phyloP scores from a whole-genome alignment of 192 early-diverging fungal genomes.

The Lobosporangium transversale region DNA sequence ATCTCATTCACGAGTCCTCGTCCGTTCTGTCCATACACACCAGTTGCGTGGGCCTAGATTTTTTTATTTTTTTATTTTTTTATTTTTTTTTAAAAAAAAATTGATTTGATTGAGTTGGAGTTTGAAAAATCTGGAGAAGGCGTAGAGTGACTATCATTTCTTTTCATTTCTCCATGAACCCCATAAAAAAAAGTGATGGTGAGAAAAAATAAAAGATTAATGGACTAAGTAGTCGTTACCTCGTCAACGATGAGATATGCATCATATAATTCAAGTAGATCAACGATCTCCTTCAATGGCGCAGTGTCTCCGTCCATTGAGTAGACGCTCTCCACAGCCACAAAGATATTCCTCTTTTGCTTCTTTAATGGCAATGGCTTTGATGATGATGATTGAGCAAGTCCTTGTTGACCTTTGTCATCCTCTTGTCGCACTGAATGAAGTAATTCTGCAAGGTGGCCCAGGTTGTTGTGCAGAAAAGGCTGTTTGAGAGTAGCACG shows the following conservation, averaged over 20 bases:
- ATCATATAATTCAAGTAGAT: constrained; percentile 57
- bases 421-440: constrained; percentile 33
- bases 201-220: constrained; percentile 1
- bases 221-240: constrained; percentile 41
- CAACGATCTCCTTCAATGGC: constrained; percentile 72
- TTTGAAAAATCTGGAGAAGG: no score
- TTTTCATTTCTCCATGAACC: not conserved
- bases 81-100: no score
- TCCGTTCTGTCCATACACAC: constrained; percentile 74
- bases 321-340: constrained; percentile 82
- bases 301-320: constrained; percentile 88
- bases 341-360: constrained; percentile 64
- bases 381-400: constrained; percentile 1
- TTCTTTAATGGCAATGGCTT: not conserved
- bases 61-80: no score
- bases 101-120: no score
- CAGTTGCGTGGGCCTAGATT: constrained; percentile 80
- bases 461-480: constrained; percentile 76
- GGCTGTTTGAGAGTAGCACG: constrained; percentile 56
- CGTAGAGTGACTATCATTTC: not conserved
- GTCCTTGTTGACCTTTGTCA: constrained; percentile 3
- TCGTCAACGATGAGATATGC: constrained; percentile 83
- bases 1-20: constrained; percentile 72
- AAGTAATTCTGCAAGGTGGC: constrained; percentile 58
- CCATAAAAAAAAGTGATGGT: constrained; percentile 22